phyloP scores from a whole-genome alignment of 768 basidiomycete genomes.

The Boletus patriciae region DNA sequence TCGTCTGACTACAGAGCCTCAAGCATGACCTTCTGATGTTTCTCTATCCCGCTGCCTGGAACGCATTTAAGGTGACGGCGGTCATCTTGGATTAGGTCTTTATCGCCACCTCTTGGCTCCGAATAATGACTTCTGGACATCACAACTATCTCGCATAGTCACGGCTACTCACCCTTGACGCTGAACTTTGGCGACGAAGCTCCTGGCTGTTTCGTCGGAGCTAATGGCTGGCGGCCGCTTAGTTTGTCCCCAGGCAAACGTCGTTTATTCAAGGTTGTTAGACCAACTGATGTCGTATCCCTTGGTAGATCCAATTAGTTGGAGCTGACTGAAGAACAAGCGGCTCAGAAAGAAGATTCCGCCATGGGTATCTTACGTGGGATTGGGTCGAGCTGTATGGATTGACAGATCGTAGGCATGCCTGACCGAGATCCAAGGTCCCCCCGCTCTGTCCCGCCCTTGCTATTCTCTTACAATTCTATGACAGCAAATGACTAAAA shows the following conservation, averaged over 20 bases:
- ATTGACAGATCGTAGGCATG: no score
- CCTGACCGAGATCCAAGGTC: no score
- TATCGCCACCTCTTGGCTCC: background rate
- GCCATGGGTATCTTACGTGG: no score
- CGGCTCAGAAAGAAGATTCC: no score
- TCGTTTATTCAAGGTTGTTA: background rate
- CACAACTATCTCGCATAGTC: background rate
- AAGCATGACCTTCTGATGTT: background rate
- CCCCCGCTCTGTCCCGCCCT: no score
- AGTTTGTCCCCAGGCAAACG: background rate
- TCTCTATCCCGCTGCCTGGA: no score
- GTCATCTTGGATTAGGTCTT: background rate
- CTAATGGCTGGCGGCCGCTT: no score
- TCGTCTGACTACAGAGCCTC: background rate
- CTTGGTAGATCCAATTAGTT: background rate
- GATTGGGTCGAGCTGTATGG: no score
- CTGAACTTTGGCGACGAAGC: background rate
- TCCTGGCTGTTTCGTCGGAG: background rate
- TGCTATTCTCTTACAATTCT: no score
- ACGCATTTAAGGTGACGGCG: background rate
- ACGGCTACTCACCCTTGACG: no score
- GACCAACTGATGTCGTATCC: background rate
- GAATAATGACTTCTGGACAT: background rate
- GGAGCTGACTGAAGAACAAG: no score
- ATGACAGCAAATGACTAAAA: no score